Conservation (phyloP, 495 filamentous ascomycete species). For the Trichocladium uniseriatum region DNA sequence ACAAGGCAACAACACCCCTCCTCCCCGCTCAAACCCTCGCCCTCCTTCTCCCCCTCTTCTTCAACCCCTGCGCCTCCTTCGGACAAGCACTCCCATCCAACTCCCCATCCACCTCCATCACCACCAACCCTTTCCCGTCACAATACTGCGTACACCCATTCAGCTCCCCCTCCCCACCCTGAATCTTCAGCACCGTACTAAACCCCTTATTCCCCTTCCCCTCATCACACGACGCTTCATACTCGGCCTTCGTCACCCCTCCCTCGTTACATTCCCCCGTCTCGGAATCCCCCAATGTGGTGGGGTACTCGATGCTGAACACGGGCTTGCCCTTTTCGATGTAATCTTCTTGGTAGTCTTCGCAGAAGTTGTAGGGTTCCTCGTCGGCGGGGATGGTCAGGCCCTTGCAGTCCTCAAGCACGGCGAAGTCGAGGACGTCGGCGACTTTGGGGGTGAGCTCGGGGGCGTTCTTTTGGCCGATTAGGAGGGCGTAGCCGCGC, state of each 20-base stretch:
- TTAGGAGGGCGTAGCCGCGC: conserved; percentile 34
- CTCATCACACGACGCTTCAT: conserved; percentile 3
- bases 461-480: conserved; percentile 59
- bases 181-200: conserved; percentile 50
- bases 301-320: conserved; percentile 63
- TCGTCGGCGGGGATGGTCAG: conserved; percentile 22
- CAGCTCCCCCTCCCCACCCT: conserved; percentile 42
- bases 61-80: no score
- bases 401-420: conserved; percentile 63
- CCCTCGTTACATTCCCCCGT: conserved; percentile 25
- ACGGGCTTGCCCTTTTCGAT: conserved; percentile 52
- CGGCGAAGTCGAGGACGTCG: conserved; percentile 50
- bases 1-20: no score
- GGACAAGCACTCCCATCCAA: background rate
- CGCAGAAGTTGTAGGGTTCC: conserved; percentile 28
- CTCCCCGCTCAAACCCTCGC: no score
- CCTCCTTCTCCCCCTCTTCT: no score
- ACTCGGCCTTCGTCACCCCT: conserved; percentile 22
- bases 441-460: conserved; percentile 47
- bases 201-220: conserved; percentile 30
- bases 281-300: background rate
- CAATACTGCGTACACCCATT: conserved; percentile 51
- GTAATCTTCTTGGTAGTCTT: conserved; percentile 44
- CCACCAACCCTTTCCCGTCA: conserved; percentile 4
- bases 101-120: background rate